Base-by-base conservation (phyloP, 176 grass and related monocot species). In the Ensete glaucum region DNA sequence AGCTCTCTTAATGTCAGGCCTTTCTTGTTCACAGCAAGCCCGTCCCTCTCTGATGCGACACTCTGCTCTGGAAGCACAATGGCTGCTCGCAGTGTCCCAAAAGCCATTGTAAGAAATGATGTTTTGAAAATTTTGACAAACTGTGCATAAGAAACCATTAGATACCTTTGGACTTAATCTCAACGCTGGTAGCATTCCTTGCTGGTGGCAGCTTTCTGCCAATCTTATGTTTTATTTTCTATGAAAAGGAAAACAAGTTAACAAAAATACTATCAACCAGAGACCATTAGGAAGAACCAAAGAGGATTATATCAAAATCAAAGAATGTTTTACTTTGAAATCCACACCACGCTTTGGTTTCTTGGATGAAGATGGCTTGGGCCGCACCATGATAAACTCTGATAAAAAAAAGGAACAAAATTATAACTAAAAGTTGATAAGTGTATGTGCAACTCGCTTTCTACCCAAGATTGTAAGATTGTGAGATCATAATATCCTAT, bases 161-260 rank as follows among this genome's bases (percentile, higher is more conserved):
- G 13, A 25, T 10, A 97, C 93, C n/a, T 87, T 91, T 98, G 82
- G 83, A 91, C 80, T 86, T 93, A 76, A 98, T 93, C 64, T 91
- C 75, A 43, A 84, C 89, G 70, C 87, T 85, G 81, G 95, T 98
- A 23, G 95, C 86, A 89, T 98, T 98, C 80, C 87, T 93, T 11
- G 95, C 53, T 5, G 88, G 95, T 29, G 88, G 90, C 23, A 98
- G 80, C 81, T 94, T 98, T 50, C 90, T 82, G n/a, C 95, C 95
- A 2, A 98, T 83, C 82, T 90, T 90, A 64, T 80, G 88, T 82
- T 87, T 98, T 68, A 89, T 84, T 81, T 94, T 98, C 95, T 98
- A 78, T n/a, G 71, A 56, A 16, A 12, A 71, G 67, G 54, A 56
- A 34, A 29, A 48, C 17, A 16, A 53, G 69, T 49, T 52, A 50